Conservation (phyloP, 1,284 basidiomycete species). For the Agaricales sp. region DNA sequence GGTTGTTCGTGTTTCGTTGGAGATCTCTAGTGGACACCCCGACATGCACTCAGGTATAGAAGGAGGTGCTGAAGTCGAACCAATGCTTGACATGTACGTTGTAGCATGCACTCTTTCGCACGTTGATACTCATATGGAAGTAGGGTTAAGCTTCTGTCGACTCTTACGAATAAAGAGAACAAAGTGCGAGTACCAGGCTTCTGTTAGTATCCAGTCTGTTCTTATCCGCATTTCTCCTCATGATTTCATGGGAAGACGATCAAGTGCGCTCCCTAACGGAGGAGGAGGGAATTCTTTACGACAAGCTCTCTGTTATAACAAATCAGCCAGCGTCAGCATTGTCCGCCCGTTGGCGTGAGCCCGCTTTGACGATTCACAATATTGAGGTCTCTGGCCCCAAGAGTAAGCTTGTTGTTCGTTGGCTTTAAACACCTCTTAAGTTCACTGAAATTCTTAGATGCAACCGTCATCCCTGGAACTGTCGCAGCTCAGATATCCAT, state of each 20-base stretch:
- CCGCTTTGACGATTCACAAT: conserved; percentile 64
- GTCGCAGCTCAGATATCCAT: conserved; percentile 79
- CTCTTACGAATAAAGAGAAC: conserved; percentile 48
- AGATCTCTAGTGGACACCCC: conserved; percentile 59
- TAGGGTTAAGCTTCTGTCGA: conserved; percentile 74
- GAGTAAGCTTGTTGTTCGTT: conserved; percentile 39
- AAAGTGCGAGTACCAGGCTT: conserved; percentile 75
- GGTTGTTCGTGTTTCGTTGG: conserved; percentile 51
- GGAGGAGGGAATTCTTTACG: conserved; percentile 60
- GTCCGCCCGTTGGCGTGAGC: conserved; percentile 71
- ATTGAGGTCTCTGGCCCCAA: conserved; percentile 66
- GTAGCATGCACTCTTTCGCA: not conserved
- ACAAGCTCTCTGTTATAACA: conserved; percentile 57
- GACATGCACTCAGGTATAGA: conserved; percentile 91
- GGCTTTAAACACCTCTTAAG: not conserved
- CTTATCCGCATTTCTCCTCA: conserved; percentile 7
- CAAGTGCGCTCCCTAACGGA: conserved; percentile 56
- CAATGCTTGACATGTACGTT: conserved; percentile 84
- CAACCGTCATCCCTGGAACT: conserved; percentile 79
- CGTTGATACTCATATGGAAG: not conserved
- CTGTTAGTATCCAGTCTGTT: conserved; percentile 35
- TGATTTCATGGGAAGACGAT: conserved; percentile 47
- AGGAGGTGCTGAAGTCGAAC: conserved; percentile 81
- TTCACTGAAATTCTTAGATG: conserved; percentile 31
- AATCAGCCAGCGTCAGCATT: conserved; percentile 57